A percentile compares a stretch with the other conserved stretches of the same genome.
Conservation (phyloP, 2,329 filamentous ascomycete genomes). For the Penicillium digitatum region DNA sequence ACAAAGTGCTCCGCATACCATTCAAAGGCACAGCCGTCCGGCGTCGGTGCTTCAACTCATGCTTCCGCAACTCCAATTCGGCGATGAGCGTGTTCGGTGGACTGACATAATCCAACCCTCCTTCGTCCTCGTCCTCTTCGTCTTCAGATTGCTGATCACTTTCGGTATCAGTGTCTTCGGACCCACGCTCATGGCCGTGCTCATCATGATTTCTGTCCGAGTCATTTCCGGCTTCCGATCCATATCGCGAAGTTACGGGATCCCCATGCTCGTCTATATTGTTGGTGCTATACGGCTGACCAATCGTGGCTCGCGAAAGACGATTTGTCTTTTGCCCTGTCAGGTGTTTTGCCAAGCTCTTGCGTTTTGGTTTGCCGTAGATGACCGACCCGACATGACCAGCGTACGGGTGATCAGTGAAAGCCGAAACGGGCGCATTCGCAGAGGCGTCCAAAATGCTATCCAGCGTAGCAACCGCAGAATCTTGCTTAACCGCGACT, state of each 20-base stretch:
- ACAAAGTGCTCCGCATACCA: slow-evolving; percentile 84
- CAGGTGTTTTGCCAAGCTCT: slow-evolving; percentile 23
- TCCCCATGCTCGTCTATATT: background rate
- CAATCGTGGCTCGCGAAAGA: slow-evolving; percentile 30
- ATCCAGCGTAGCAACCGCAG: slow-evolving; percentile 83
- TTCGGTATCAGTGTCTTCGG: slow-evolving; percentile 12
- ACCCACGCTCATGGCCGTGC: slow-evolving; percentile 10
- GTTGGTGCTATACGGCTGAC: slow-evolving; percentile 14
- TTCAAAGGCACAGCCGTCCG: slow-evolving; percentile 52
- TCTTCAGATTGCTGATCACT: slow-evolving; percentile 24
- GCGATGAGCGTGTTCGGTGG: slow-evolving; percentile 86
- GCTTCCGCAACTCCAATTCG: slow-evolving; percentile 85
- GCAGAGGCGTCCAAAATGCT: slow-evolving; percentile 88
- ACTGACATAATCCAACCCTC: slow-evolving; percentile 53
- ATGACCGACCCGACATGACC: slow-evolving; percentile 71
- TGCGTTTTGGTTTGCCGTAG: slow-evolving; percentile 54
- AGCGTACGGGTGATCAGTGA: slow-evolving; percentile 82
- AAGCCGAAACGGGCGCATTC: slow-evolving; percentile 80
- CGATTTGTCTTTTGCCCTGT: slow-evolving; percentile 31
- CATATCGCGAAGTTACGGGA: background rate
- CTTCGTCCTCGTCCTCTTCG: slow-evolving; percentile 39
- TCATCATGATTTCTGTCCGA: slow-evolving; percentile 19
- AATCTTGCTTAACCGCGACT: slow-evolving; percentile 63
- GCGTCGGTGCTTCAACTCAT: slow-evolving; percentile 77
- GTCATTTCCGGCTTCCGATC: slow-evolving; percentile 4